Conservation (phyloP, 306 rosid species). For the Malus sieversii region DNA sequence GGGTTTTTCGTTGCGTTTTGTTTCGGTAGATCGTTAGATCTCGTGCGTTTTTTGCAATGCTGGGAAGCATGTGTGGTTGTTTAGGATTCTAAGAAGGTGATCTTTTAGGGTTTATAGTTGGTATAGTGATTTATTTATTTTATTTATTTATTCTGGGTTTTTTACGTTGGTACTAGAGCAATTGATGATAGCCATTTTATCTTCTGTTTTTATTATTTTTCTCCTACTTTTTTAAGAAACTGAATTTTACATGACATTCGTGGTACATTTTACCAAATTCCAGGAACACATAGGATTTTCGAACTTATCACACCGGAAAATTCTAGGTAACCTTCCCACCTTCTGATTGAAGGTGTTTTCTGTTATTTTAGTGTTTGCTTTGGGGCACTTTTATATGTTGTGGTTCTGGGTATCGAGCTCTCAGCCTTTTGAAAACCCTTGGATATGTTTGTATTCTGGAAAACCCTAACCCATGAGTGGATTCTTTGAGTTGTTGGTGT, state of each 20-base stretch:
- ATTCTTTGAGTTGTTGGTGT: not conserved
- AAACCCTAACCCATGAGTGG: not conserved
- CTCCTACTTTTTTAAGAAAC: not conserved
- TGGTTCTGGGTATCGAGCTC: not conserved
- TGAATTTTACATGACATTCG: not conserved
- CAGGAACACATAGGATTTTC: not conserved
- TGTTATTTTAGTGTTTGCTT: not conserved
- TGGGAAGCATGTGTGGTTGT: not conserved
- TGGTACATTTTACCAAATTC: not conserved
- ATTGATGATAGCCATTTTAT: not conserved
- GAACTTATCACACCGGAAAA: not conserved
- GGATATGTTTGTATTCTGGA: not conserved
- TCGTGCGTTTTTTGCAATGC: constrained; percentile 6
- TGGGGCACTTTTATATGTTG: not conserved
- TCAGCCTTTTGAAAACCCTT: not conserved
- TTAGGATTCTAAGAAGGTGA: not conserved
- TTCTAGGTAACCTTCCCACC: not conserved
- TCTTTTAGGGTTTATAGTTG: not conserved
- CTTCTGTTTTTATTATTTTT: not conserved
- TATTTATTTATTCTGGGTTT: not conserved
- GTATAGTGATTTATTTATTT: not conserved
- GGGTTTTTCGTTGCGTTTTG: not conserved
- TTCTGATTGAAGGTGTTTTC: not conserved
- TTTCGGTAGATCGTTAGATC: constrained; percentile 6
- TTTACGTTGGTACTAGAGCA: not conserved